phyloP scores from a whole-genome alignment of 2,329 filamentous ascomycete species.

The Phoma sp. region DNA sequence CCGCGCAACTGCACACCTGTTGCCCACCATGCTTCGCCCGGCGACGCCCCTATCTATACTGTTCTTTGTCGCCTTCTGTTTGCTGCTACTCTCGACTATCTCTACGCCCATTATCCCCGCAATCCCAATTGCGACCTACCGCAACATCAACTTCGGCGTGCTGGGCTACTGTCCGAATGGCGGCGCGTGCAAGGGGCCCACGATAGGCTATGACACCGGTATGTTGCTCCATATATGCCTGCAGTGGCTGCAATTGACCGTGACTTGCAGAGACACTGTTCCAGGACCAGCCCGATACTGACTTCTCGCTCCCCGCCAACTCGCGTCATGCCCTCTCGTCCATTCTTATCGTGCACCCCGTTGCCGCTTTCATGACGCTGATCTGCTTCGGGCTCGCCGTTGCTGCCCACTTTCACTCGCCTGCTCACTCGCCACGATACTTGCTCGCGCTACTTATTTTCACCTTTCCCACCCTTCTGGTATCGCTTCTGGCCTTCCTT shows the following conservation, averaged over 20 bases:
- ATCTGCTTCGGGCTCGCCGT: constrained; percentile 81
- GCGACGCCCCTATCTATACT: constrained; percentile 89
- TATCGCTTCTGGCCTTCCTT: constrained; percentile 85
- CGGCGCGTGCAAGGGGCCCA: constrained; percentile 69
- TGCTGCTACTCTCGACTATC: constrained; percentile 85
- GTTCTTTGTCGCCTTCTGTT: constrained; percentile 81
- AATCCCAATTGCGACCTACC: constrained; percentile 81
- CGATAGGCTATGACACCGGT: constrained; percentile 88
- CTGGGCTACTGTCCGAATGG: constrained; percentile 80
- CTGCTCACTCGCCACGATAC: constrained; percentile 88
- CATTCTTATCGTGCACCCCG: constrained; percentile 89
- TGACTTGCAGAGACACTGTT: constrained; percentile 54
- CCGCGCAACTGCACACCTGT: constrained; percentile 25
- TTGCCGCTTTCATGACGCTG: constrained; percentile 85
- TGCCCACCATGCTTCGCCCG: constrained; percentile 78
- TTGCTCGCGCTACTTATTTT: constrained; percentile 85
- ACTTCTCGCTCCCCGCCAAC: constrained; percentile 69
- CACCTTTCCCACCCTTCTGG: constrained; percentile 80
- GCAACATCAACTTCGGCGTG: constrained; percentile 83
- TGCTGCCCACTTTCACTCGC: constrained; percentile 82
- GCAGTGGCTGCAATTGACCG: constrained; percentile 19
- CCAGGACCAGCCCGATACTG: constrained; percentile 50
- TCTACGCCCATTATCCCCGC: constrained; percentile 86
- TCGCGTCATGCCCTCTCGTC: constrained; percentile 75
- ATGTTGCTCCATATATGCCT: constrained; percentile 47